Conservation (phyloP, 352 stramenopile species). For the Pythium phragmitis region DNA sequence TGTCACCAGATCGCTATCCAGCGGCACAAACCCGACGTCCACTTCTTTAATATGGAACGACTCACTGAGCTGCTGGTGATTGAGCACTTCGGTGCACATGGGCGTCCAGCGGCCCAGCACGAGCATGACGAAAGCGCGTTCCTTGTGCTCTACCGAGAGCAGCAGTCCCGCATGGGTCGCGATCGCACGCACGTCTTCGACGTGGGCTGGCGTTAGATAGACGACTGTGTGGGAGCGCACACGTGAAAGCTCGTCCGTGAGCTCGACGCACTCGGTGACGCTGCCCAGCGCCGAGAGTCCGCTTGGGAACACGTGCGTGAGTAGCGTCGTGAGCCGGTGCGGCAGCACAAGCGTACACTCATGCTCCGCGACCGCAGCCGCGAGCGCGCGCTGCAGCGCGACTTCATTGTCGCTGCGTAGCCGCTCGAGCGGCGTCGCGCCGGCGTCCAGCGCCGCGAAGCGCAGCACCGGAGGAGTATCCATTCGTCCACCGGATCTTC, state of each 20-base stretch:
- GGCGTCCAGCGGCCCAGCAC: slow-evolving; percentile 52
- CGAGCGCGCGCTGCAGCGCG: slow-evolving; percentile 40
- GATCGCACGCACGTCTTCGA: slow-evolving; percentile 47
- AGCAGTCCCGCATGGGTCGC: slow-evolving; percentile 44
- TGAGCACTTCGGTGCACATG: slow-evolving; percentile 47
- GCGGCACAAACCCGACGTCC: slow-evolving; percentile 54
- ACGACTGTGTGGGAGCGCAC: slow-evolving; percentile 36
- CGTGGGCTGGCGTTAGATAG: slow-evolving; percentile 44
- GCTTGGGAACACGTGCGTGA: slow-evolving; percentile 60
- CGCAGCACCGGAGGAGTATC: slow-evolving; percentile 7
- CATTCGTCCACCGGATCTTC: slow-evolving; percentile 15
- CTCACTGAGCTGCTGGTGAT: slow-evolving; percentile 33
- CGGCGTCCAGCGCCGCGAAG: slow-evolving; percentile 16
- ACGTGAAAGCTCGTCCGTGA: slow-evolving; percentile 43
- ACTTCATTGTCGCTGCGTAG: slow-evolving; percentile 48
- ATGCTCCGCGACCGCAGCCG: slow-evolving; percentile 26
- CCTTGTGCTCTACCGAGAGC: slow-evolving; percentile 22
- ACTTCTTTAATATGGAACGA: slow-evolving; percentile 42
- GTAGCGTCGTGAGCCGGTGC: slow-evolving; percentile 49
- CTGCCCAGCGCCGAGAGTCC: slow-evolving; percentile 40
- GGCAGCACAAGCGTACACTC: slow-evolving; percentile 56
- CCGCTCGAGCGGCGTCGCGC: slow-evolving; percentile 13
- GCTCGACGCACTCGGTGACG: slow-evolving; percentile 57
- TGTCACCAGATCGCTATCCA: slow-evolving; percentile 62
- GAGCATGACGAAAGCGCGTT: slow-evolving; percentile 34